Evolutionary conservation across 352 stramenopile species (phyloP).

Genomic region (Pythium insidiosum): DNA sequence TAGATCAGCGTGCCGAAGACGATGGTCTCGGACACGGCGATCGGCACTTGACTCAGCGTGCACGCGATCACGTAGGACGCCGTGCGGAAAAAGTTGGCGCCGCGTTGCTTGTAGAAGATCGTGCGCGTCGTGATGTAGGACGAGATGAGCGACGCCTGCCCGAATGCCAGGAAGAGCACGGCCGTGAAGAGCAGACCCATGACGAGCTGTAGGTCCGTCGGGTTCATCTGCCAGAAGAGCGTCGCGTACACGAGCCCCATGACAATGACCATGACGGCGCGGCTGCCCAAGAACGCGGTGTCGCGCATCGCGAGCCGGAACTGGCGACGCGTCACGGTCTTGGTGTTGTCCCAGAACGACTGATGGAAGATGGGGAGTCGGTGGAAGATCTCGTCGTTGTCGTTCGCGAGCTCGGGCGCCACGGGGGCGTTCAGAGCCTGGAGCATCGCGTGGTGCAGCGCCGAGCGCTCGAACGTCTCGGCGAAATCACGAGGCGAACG

Average conservation of each 20-base stretch:
- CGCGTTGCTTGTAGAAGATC: no score
- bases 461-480: constrained; percentile 10
- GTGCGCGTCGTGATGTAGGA: constrained; percentile 46
- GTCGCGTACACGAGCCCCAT: constrained; percentile 34
- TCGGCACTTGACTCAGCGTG: constrained; percentile 17
- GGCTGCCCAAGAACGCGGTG: constrained; percentile 20
- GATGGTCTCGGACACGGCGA: no score
- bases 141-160: constrained; percentile 63
- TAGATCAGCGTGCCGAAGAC: no score
- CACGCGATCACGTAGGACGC: constrained; percentile 49
- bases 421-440: constrained; percentile 81
- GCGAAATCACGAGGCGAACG: constrained; percentile 14
- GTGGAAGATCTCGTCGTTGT: constrained; percentile 72
- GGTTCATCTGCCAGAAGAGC: constrained; percentile 28
- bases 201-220: constrained; percentile 20
- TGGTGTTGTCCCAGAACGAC: constrained; percentile 10
- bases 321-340: constrained; percentile 24
- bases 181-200: constrained; percentile 72
- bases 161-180: constrained; percentile 67
- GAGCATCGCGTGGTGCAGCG: constrained; percentile 17
- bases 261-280: constrained; percentile 26
- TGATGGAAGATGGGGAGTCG: constrained; percentile 23
- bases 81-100: constrained; percentile 73
- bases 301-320: constrained; percentile 44
- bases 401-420: constrained; percentile 74